Evolutionary conservation across 371 early-diverging fungal genomes (phyloP).

Genomic region (Circinella minor): DNA sequence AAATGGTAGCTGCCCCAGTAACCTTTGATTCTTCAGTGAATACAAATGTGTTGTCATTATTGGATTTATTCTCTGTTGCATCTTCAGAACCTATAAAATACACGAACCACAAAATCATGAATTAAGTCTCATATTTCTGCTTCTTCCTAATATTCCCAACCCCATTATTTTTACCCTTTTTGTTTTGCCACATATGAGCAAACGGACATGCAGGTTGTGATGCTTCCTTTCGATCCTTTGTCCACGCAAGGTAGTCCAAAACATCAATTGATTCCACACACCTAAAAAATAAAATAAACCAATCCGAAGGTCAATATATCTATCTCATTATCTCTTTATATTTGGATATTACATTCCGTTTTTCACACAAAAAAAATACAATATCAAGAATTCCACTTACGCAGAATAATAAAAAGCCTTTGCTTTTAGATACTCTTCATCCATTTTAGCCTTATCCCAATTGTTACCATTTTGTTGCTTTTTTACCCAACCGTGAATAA

Average conservation of each 20-base stretch:
- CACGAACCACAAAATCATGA: too few species aligned
- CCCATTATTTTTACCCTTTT: constrained; percentile 30
- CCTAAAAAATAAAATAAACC: constrained; percentile 21
- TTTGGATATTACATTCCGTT: too few species aligned
- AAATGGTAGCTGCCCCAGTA: constrained; percentile 30
- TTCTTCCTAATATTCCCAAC: neutral
- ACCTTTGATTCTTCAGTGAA: constrained; percentile 21
- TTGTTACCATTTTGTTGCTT: constrained; percentile 33
- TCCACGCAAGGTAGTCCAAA: constrained; percentile 49
- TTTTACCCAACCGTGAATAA: constrained; percentile 49
- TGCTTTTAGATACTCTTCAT: constrained; percentile 53
- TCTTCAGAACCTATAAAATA: neutral
- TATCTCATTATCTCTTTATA: too few species aligned
- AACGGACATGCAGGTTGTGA: constrained; percentile 58
- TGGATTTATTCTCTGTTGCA: neutral
- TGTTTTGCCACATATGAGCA: constrained; percentile 65
- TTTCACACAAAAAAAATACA: too few species aligned
- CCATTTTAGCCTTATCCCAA: constrained; percentile 52
- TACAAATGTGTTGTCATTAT: constrained; percentile 20
- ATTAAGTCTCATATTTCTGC: neutral
- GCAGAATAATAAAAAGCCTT: constrained; percentile 58
- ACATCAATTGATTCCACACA: constrained; percentile 54
- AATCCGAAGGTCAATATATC: neutral
- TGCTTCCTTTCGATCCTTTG: constrained; percentile 41
- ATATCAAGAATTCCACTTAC: constrained; percentile 29